Evolutionary conservation across 768 basidiomycete species (phyloP).

Genomic region (Mycena vulgaris): DNA sequence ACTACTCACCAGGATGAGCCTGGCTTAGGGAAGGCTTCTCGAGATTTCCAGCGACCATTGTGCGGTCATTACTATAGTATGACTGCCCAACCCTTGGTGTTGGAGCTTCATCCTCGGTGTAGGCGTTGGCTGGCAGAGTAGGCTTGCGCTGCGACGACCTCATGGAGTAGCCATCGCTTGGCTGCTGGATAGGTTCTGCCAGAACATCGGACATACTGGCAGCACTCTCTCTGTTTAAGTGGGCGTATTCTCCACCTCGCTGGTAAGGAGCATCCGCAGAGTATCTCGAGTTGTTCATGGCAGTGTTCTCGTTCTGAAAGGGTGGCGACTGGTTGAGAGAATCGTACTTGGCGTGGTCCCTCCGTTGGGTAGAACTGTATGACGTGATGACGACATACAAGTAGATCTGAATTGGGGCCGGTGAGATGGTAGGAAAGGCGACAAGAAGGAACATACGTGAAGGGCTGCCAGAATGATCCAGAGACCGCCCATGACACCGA

Average conservation of each 20-base stretch:
- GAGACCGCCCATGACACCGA: constrained; percentile 92
- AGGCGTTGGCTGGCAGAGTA: constrained; percentile 47
- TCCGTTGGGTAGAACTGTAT: constrained; percentile 81
- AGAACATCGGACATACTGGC: constrained; percentile 71
- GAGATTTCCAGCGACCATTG: constrained; percentile 43
- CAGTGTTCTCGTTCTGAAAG: constrained; percentile 69
- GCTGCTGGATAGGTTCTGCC: constrained; percentile 63
- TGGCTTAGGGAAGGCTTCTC: constrained; percentile 57
- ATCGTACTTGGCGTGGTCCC: constrained; percentile 88
- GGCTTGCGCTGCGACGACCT: constrained; percentile 42
- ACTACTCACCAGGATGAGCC: constrained; percentile 65
- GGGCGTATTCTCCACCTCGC: constrained; percentile 56
- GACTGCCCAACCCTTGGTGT: constrained; percentile 37
- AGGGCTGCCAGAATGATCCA: constrained; percentile 87
- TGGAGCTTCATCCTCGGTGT: constrained; percentile 51
- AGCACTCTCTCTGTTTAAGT: constrained; percentile 69
- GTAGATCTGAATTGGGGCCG: constrained; percentile 58
- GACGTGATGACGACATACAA: constrained; percentile 63
- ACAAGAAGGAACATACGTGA: constrained; percentile 67
- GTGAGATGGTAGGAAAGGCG: constrained; percentile 24
- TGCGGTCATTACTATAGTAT: constrained; percentile 52
- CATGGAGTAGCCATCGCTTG: constrained; percentile 58
- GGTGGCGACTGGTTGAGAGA: constrained; percentile 75
- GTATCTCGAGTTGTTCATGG: constrained; percentile 66
- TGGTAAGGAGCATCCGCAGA: constrained; percentile 56